A percentile compares a stretch with the other conserved stretches of the same genome.
Evolutionary conservation across 2,329 filamentous ascomycete species (phyloP).

Genomic region (Monosporascus ibericus): DNA sequence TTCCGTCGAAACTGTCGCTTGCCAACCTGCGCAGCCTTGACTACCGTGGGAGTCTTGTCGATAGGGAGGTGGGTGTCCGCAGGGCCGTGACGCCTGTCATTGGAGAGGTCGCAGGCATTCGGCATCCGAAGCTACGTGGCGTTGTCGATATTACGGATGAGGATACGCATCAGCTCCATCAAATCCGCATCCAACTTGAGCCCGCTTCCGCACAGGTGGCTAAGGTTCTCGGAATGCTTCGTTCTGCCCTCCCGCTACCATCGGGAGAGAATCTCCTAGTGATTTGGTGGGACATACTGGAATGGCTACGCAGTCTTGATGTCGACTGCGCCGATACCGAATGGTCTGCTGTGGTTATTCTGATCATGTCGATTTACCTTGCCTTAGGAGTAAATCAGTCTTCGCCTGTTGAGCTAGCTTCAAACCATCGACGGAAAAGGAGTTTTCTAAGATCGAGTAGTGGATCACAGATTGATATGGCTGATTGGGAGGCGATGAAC

Average conservation of each 20-base stretch:
- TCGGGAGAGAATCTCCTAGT: conserved; percentile 57
- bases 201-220: conserved; percentile 58
- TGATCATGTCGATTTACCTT: conserved; percentile 59
- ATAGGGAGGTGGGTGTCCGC: conserved; percentile 44
- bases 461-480: conserved; percentile 22
- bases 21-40: conserved; percentile 56
- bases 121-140: conserved; percentile 52
- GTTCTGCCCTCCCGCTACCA: conserved; percentile 55
- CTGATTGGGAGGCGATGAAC: conserved; percentile 43
- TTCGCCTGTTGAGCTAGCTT: conserved; percentile 13
- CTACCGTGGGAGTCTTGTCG: conserved; percentile 44
- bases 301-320: conserved; percentile 55
- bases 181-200: conserved; percentile 61
- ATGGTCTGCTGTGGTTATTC: conserved; percentile 62
- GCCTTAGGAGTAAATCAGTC: conserved; percentile 40
- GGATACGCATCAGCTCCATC: conserved; percentile 53
- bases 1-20: conserved; percentile 52
- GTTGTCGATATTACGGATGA: conserved; percentile 61
- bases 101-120: conserved; percentile 46
- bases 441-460: conserved; percentile 25
- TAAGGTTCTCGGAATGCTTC: conserved; percentile 55
- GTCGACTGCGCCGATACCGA: conserved; percentile 48
- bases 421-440: conserved; percentile 14
- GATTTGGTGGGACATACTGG: conserved; percentile 68
- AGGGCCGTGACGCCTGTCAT: conserved; percentile 41